Conservation (phyloP, 805 yeast species). For the Ogataea ganodermae region DNA sequence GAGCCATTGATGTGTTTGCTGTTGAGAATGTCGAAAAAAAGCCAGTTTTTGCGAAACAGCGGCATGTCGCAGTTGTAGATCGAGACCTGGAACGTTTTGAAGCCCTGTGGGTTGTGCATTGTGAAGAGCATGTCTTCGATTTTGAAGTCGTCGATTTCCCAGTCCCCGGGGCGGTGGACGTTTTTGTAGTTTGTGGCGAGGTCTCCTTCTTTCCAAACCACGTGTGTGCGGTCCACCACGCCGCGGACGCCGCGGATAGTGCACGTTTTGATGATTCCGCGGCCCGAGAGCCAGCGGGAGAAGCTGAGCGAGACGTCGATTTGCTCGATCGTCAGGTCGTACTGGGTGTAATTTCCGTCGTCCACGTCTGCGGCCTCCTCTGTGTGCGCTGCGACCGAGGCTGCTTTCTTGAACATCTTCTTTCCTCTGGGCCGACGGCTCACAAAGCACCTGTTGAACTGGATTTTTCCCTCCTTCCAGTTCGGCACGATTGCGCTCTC, state of each 20-base stretch:
- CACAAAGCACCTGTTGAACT: conserved; percentile 81
- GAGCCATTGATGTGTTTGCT: conserved; percentile 87
- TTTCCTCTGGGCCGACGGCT: conserved; percentile 69
- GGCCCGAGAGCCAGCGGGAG: conserved; percentile 85
- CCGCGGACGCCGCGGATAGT: conserved; percentile 88
- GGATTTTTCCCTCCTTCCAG: conserved; percentile 85
- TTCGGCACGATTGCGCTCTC: conserved; percentile 94
- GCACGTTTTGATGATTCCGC: conserved; percentile 80
- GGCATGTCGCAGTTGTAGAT: conserved; percentile 85
- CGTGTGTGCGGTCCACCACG: conserved; percentile 87
- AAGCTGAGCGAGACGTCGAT: conserved; percentile 79
- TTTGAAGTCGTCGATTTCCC: conserved; percentile 80
- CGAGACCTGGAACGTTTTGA: conserved; percentile 83
- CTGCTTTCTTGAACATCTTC: conserved; percentile 33
- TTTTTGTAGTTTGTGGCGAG: conserved; percentile 82
- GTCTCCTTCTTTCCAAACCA: conserved; percentile 77
- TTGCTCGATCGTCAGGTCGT: conserved; percentile 85
- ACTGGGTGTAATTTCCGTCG: conserved; percentile 96
- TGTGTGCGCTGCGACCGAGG: neutral
- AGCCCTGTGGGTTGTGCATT: conserved; percentile 75
- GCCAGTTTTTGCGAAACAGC: conserved; percentile 86
- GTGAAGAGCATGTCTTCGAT: conserved; percentile 86
- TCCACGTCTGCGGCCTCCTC: conserved; percentile 49
- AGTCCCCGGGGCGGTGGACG: conserved; percentile 80
- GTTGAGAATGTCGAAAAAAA: conserved; percentile 81